Evolutionary conservation across 2,329 filamentous ascomycete genomes (phyloP).

Genomic region (Aspergillus texensis): DNA sequence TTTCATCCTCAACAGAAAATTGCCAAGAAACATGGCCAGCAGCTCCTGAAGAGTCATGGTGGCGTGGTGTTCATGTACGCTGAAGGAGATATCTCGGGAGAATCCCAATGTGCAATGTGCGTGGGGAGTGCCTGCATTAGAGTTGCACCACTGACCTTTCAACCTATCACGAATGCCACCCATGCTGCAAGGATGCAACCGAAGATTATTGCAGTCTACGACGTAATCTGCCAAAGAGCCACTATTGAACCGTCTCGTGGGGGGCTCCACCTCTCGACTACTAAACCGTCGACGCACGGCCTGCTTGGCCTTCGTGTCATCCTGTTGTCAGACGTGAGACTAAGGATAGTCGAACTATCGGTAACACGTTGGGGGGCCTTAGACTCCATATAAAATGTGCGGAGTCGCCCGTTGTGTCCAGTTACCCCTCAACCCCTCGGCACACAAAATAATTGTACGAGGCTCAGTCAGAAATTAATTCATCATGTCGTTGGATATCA

Average conservation of each 20-base stretch:
- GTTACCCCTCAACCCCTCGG: background rate
- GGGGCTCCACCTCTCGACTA: background rate
- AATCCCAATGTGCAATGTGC: background rate
- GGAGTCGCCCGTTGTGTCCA: background rate
- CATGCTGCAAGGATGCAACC: no score
- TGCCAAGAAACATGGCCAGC: background rate
- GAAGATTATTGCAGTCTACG: background rate
- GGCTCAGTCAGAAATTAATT: background rate
- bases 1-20: background rate
- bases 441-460: background rate
- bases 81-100: background rate
- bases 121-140: background rate
- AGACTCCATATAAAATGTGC: background rate
- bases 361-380: no score
- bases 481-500: constrained; percentile 20
- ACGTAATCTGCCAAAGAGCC: background rate
- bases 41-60: no score
- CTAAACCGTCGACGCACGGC: background rate
- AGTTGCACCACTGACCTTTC: background rate
- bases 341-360: background rate
- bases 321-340: no score
- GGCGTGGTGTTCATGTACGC: background rate
- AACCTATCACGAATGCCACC: no score
- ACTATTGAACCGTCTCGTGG: background rate
- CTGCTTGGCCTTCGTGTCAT: background rate